These are phyloP conservation scores for Musa beccarii DNA, from an alignment of 176 grass and related monocot species.

Conservation along the genomic window DNA sequence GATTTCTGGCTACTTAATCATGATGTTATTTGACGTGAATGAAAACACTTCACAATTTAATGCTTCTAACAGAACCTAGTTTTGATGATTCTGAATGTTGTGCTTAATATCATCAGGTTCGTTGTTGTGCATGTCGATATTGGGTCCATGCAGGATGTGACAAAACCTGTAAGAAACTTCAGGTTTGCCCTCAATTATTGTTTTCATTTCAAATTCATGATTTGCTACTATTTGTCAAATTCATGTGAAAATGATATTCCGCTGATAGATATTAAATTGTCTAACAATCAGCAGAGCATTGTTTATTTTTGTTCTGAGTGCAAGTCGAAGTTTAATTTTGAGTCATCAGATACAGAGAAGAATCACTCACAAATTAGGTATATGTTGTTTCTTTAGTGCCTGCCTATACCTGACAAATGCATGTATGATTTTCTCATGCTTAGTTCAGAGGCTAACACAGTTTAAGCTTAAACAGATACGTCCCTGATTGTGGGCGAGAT, in stretches of 20 bases:
- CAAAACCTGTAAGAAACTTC: constrained; percentile 54
- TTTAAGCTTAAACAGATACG: constrained; percentile 13
- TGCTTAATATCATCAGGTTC: constrained; percentile 36
- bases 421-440: constrained; percentile 16
- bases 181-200: constrained; percentile 27
- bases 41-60: constrained; percentile 1
- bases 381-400: background rate
- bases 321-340: constrained; percentile 31
- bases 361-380: constrained; percentile 54
- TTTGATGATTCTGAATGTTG: background rate
- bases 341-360: constrained; percentile 33
- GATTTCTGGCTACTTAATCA: too few species aligned
- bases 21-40: background rate
- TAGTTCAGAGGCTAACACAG: constrained; percentile 3
- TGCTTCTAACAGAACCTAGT: constrained; percentile 16
- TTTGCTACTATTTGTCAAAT: background rate
- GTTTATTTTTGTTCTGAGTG: constrained; percentile 63
- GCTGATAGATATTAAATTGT: constrained; percentile 39
- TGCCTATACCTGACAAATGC: background rate
- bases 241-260: constrained; percentile 1
- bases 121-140: constrained; percentile 68
- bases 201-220: background rate
- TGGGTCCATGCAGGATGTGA: constrained; percentile 79
- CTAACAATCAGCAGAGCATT: constrained; percentile 48
- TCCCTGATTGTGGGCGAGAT: constrained; percentile 20